Conservation (phyloP, 2,329 filamentous ascomycete genomes). For the Plectosphaerella cucumerina region DNA sequence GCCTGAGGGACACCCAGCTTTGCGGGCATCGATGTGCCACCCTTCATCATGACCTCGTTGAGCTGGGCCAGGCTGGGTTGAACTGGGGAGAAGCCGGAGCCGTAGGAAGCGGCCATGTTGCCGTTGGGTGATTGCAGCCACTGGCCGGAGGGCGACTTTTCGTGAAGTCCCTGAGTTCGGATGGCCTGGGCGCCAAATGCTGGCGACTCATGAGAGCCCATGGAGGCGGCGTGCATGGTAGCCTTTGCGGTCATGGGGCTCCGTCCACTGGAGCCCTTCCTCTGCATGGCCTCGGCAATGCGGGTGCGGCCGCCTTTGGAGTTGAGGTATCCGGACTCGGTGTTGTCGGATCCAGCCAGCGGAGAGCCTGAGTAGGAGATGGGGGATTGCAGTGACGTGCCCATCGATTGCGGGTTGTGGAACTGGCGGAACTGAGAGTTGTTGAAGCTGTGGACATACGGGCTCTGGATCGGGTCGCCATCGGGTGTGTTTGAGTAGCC, state of each 20-base stretch:
- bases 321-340: constrained; percentile 47
- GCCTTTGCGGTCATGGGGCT: constrained; percentile 86
- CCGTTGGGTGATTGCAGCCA: constrained; percentile 81
- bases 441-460: constrained; percentile 76
- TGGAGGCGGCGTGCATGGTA: constrained; percentile 68
- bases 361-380: constrained; percentile 47
- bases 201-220: constrained; percentile 62
- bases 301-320: constrained; percentile 53
- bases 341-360: constrained; percentile 43
- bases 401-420: constrained; percentile 54
- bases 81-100: constrained; percentile 84
- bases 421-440: constrained; percentile 72
- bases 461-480: constrained; percentile 86
- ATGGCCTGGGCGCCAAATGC: constrained; percentile 77
- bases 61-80: constrained; percentile 70
- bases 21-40: constrained; percentile 81
- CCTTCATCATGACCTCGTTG: constrained; percentile 83
- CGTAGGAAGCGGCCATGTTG: constrained; percentile 79
- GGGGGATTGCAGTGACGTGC: constrained; percentile 49
- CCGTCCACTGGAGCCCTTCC: constrained; percentile 69
- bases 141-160: constrained; percentile 81
- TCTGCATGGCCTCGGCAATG: constrained; percentile 61
- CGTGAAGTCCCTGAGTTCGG: constrained; percentile 63
- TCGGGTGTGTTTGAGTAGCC: constrained; percentile 91
- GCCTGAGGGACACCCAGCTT: constrained; percentile 62